phyloP scores from a whole-genome alignment of 495 filamentous ascomycete genomes.

The Xylaria telfairii region DNA sequence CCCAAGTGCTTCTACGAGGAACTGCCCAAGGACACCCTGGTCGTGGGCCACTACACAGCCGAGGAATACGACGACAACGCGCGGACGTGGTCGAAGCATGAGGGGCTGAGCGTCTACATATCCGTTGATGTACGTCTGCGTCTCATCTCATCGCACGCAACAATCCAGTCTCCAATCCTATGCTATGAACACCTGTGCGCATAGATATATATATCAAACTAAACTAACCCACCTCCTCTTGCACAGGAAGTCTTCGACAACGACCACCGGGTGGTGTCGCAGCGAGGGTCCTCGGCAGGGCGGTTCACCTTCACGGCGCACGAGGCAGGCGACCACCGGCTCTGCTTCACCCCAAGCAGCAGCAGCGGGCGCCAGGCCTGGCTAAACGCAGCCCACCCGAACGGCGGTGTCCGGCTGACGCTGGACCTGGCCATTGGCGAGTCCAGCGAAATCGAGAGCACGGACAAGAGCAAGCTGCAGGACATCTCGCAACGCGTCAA shows the following conservation, averaged over 20 bases:
- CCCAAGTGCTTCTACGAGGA: constrained; percentile 98
- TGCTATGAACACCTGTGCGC: background rate
- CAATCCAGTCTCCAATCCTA: constrained; percentile 8
- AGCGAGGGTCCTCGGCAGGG: constrained; percentile 75
- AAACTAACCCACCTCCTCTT: background rate
- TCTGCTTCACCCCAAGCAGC: constrained; percentile 88
- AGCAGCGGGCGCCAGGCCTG: constrained; percentile 65
- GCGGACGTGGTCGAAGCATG: constrained; percentile 69
- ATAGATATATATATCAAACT: background rate
- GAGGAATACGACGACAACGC: constrained; percentile 75
- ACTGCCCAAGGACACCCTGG: constrained; percentile 92
- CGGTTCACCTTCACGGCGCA: constrained; percentile 96
- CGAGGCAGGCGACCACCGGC: constrained; percentile 89
- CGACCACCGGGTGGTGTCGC: constrained; percentile 91
- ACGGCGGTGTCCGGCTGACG: constrained; percentile 78
- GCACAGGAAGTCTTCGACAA: constrained; percentile 90
- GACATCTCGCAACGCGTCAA: constrained; percentile 89
- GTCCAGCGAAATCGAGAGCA: constrained; percentile 91
- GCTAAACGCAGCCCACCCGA: constrained; percentile 66
- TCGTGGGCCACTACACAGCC: constrained; percentile 88
- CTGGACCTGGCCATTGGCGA: constrained; percentile 95
- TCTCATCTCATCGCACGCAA: background rate
- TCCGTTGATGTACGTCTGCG: constrained; percentile 72
- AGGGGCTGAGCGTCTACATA: constrained; percentile 80
- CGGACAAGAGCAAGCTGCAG: constrained; percentile 90